Percentiles rank a stretch among this genome's conserved stretches.
phyloP scores from a whole-genome alignment of 2,329 filamentous ascomycete species.

The Neurospora sp. region DNA sequence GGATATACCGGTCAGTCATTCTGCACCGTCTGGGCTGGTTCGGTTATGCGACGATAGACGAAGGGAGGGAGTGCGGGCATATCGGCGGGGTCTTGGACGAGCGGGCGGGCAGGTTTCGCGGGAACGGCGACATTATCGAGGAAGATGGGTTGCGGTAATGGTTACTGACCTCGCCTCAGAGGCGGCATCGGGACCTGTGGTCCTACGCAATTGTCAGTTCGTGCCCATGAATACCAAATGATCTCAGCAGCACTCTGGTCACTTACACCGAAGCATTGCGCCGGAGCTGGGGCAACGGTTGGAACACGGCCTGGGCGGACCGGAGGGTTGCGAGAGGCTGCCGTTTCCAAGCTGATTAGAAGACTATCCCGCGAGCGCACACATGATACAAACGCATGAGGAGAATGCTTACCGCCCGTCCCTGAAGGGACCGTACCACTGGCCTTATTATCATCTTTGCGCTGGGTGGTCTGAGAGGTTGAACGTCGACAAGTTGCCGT shows the following conservation, averaged over 20 bases:
- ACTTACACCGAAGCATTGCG: constrained; percentile 18
- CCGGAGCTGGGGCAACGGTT: constrained; percentile 15
- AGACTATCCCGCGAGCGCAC: constrained; percentile 4
- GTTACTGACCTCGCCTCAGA: constrained; percentile 7
- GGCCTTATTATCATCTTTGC: constrained; percentile 29
- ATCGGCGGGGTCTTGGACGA: background rate
- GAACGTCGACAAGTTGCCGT: background rate
- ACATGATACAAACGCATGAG: background rate
- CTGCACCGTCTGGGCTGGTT: background rate
- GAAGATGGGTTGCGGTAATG: background rate
- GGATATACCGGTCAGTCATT: background rate
- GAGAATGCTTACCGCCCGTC: constrained; percentile 19
- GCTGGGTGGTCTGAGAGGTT: constrained; percentile 7
- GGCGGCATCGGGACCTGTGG: constrained; percentile 5
- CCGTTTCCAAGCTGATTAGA: background rate
- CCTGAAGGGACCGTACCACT: constrained; percentile 22
- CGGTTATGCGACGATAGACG: background rate
- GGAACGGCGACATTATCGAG: background rate
- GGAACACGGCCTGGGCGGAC: constrained; percentile 9
- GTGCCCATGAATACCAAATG: background rate
- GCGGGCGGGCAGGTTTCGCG: background rate
- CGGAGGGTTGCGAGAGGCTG: constrained; percentile 18
- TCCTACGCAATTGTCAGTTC: background rate
- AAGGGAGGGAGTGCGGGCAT: background rate
- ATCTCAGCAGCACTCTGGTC: background rate